Conservation (phyloP, 768 basidiomycete species). For the Dentipellis fragilis region DNA sequence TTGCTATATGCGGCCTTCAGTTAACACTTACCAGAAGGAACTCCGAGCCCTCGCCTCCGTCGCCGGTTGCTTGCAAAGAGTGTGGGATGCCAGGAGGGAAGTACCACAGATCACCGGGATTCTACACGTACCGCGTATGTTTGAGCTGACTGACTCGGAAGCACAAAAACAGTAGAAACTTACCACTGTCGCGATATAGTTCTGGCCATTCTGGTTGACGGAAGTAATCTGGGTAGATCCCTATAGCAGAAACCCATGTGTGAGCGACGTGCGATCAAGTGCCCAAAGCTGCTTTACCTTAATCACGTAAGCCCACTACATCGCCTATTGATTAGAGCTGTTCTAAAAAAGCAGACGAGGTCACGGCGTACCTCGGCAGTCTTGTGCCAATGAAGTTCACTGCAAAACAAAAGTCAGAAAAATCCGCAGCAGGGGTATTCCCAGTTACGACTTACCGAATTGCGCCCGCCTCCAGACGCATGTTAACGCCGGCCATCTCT, state of each 20-base stretch:
- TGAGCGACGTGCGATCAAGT: not conserved
- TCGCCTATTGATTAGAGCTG: too few relatives aligned
- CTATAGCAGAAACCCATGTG: not conserved
- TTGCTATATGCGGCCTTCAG: not conserved
- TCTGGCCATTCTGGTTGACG: constrained; percentile 9
- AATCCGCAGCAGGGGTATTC: not conserved
- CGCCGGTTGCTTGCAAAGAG: constrained; percentile 24
- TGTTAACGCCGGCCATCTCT: constrained; percentile 22
- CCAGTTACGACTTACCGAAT: constrained; percentile 14
- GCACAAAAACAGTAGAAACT: not conserved
- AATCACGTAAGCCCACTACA: constrained; percentile 24
- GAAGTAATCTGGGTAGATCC: constrained; percentile 11
- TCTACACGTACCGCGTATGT: not conserved
- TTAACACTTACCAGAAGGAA: constrained; percentile 22
- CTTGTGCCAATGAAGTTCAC: constrained; percentile 28
- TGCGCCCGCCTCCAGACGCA: constrained; percentile 23
- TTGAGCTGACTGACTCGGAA: not conserved
- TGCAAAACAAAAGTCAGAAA: not conserved
- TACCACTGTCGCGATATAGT: constrained; percentile 8
- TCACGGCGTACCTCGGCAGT: constrained; percentile 16
- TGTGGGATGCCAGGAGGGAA: constrained; percentile 29
- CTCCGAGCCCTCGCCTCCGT: constrained; percentile 20
- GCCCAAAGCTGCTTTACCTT: constrained; percentile 12
- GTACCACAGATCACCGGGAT: constrained; percentile 16
- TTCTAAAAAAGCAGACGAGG: not conserved